These are phyloP conservation scores for Fusarium sterilihyphosum DNA, from an alignment of 2,329 filamentous ascomycete genomes.

Conservation along the genomic window DNA sequence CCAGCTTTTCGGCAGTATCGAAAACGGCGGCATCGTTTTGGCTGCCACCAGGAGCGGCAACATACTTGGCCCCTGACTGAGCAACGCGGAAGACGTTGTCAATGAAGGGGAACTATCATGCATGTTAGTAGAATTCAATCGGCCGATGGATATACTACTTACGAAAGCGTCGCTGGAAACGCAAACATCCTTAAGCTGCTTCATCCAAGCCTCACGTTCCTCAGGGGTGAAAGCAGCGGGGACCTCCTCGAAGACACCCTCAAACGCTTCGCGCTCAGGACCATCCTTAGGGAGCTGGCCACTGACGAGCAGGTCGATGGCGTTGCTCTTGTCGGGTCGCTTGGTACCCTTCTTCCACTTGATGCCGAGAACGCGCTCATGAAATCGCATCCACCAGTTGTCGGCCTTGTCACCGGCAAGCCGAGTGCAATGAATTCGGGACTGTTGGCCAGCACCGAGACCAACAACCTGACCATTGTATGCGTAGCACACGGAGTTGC, in stretches of 20 bases:
- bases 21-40: conserved; percentile 86
- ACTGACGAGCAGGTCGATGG: conserved; percentile 93
- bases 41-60: conserved; percentile 90
- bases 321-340: conserved; percentile 97
- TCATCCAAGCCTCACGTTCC: conserved; percentile 87
- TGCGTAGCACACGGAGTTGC: conserved; percentile 98
- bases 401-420: conserved; percentile 98
- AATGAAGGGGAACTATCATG: conserved; percentile 87
- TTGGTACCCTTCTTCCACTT: conserved; percentile 99
- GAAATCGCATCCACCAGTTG: conserved; percentile 99
- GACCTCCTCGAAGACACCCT: conserved; percentile 89
- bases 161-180: conserved; percentile 96
- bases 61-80: conserved; percentile 92
- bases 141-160: conserved; percentile 54
- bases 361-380: conserved; percentile 85
- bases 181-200: conserved; percentile 82
- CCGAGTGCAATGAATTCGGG: conserved; percentile 97
- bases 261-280: conserved; percentile 86
- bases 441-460: conserved; percentile 95
- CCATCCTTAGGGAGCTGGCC: conserved; percentile 87
- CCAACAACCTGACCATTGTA: conserved; percentile 93
- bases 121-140: conserved; percentile 35
- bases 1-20: conserved; percentile 89
- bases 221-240: conserved; percentile 82
- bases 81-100: conserved; percentile 96